Conservation (phyloP, 2,329 filamentous ascomycete genomes). For the Helminthosporium solani region DNA sequence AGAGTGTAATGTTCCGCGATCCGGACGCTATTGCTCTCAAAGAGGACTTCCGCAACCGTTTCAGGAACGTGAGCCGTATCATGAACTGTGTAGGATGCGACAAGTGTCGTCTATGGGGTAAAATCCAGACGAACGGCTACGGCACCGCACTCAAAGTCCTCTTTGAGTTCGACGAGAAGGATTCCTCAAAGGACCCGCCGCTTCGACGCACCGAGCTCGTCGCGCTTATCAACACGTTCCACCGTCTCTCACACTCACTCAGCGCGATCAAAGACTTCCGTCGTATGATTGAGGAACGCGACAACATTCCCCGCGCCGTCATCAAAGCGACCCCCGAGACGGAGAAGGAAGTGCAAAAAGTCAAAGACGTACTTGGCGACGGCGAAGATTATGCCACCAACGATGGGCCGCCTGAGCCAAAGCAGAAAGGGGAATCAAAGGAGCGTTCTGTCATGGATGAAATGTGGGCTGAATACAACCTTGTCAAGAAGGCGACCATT, state of each 20-base stretch:
- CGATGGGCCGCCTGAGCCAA: conserved; percentile 46
- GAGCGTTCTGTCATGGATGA: conserved; percentile 56
- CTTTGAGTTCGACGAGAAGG: conserved; percentile 81
- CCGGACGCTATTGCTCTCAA: conserved; percentile 74
- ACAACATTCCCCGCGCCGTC: conserved; percentile 27
- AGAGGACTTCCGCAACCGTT: conserved; percentile 95
- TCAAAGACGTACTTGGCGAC: conserved; percentile 28
- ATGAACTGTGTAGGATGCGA: conserved; percentile 99
- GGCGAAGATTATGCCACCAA: conserved; percentile 22
- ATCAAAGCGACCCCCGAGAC: conserved; percentile 19
- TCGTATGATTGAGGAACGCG: conserved; percentile 49
- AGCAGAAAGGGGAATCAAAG: conserved; percentile 42
- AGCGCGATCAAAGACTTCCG: conserved; percentile 73
- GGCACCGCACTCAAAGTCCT: conserved; percentile 93
- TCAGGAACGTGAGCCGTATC: conserved; percentile 91
- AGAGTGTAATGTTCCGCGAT: conserved; percentile 88
- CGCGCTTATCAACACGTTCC: conserved; percentile 90
- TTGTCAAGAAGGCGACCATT: conserved; percentile 63
- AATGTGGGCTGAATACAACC: conserved; percentile 63
- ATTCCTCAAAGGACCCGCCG: conserved; percentile 63
- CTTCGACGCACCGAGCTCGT: conserved; percentile 90
- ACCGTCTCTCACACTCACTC: conserved; percentile 79
- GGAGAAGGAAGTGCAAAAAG: conserved; percentile 33
- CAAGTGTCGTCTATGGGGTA: conserved; percentile 97
- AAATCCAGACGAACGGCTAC: conserved; percentile 92